Percentiles rank a stretch among this genome's conserved stretches.
Conservation (phyloP, 83 land plant genomes). For the Picea engelmannii region DNA sequence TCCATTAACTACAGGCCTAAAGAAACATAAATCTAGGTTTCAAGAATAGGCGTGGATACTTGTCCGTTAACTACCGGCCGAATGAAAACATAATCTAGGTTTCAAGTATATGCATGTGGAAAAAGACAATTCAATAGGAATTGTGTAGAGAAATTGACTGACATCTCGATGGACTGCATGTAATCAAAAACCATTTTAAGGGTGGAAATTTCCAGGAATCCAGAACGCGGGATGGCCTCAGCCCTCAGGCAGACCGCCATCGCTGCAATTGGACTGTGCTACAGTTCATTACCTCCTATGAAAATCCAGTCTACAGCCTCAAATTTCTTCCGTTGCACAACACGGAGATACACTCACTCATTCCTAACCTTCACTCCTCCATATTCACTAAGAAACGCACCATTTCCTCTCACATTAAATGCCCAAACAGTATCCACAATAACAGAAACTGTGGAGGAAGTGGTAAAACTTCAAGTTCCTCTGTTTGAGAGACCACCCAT, state of each 20-base stretch:
- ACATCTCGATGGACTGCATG: too few relatives aligned
- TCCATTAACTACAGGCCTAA: too few relatives aligned
- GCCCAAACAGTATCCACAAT: background rate
- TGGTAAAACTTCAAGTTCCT: conserved; percentile 9
- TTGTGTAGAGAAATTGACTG: too few relatives aligned
- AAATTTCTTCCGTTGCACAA: background rate
- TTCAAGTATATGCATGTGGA: too few relatives aligned
- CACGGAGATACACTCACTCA: background rate
- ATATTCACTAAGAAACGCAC: background rate
- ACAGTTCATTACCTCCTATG: background rate
- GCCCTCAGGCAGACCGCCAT: background rate
- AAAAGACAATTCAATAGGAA: too few relatives aligned
- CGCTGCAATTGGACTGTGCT: background rate
- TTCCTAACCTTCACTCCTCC: background rate
- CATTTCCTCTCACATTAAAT: background rate
- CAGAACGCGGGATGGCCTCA: conserved; percentile 3
- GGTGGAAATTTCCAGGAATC: too few relatives aligned
- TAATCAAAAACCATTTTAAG: too few relatives aligned
- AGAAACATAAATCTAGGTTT: too few relatives aligned
- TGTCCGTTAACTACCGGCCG: too few relatives aligned
- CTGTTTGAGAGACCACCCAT: conserved; percentile 8
- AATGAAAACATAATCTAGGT: too few relatives aligned
- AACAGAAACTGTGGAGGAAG: background rate
- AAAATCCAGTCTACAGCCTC: background rate
- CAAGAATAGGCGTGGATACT: too few relatives aligned